phyloP scores from a whole-genome alignment of 2,329 filamentous ascomycete genomes.

The Ascochyta pisi region DNA sequence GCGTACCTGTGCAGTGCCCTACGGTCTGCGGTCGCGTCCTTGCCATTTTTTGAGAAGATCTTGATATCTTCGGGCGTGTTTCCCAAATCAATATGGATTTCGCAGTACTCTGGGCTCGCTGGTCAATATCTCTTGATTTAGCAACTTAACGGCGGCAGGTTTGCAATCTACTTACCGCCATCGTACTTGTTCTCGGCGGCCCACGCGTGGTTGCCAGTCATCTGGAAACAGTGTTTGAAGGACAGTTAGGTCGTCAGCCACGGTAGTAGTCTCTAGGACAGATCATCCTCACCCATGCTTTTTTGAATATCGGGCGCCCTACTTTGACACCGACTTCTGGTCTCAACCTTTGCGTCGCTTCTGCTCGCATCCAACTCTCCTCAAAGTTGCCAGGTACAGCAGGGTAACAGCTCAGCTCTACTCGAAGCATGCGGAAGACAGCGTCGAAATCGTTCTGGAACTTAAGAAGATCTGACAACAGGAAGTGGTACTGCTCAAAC shows the following conservation, averaged over 20 bases:
- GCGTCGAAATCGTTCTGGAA: conserved; percentile 72
- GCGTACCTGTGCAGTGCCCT: conserved; percentile 59
- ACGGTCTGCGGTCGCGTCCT: conserved; percentile 81
- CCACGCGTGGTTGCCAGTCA: conserved; percentile 67
- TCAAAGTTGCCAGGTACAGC: conserved; percentile 44
- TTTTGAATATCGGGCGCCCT: conserved; percentile 54
- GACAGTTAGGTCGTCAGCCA: conserved; percentile 32
- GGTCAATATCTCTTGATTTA: neutral
- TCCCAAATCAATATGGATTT: conserved; percentile 78
- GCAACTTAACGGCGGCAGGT: neutral
- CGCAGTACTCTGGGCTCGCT: conserved; percentile 71
- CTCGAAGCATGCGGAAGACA: conserved; percentile 63
- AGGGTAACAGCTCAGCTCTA: conserved; percentile 49
- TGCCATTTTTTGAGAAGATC: conserved; percentile 92
- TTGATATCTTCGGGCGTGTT: conserved; percentile 66
- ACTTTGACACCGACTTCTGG: conserved; percentile 55
- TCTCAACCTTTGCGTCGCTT: conserved; percentile 49
- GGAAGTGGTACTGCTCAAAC: conserved; percentile 68
- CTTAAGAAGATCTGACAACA: conserved; percentile 72
- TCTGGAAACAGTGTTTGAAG: conserved; percentile 75
- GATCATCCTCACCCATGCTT: conserved; percentile 44
- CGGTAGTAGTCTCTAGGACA: neutral
- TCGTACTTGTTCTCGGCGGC: conserved; percentile 84
- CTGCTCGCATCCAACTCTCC: conserved; percentile 41
- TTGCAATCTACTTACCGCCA: conserved; percentile 51